Conservation (phyloP, 768 basidiomycete genomes). For the Hydnum rufescens region DNA sequence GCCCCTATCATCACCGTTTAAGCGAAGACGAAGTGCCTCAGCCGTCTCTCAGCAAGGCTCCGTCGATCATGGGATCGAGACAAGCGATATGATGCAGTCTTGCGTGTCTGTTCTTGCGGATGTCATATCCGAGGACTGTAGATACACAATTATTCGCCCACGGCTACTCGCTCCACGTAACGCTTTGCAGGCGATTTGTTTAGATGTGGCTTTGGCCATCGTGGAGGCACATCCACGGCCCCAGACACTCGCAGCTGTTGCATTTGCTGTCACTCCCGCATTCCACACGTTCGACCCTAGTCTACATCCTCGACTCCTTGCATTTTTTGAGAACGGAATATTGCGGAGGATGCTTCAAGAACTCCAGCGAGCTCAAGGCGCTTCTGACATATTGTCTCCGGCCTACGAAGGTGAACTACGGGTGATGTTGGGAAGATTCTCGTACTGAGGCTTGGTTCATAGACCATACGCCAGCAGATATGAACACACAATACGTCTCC, state of each 20-base stretch:
- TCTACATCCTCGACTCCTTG: slow-evolving; percentile 42
- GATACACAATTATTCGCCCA: slow-evolving; percentile 37
- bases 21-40: slow-evolving; percentile 18
- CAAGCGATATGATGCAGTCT: too few relatives aligned
- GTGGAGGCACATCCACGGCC: slow-evolving; percentile 36
- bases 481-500: too few relatives aligned
- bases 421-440: too few relatives aligned
- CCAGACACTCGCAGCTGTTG: slow-evolving; percentile 35
- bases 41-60: slow-evolving; percentile 6
- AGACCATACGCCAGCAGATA: too few relatives aligned
- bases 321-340: slow-evolving; percentile 46
- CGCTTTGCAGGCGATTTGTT: slow-evolving; percentile 45
- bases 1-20: slow-evolving; percentile 9
- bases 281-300: slow-evolving; percentile 44
- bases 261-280: slow-evolving; percentile 51
- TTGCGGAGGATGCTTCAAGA: slow-evolving; percentile 30
- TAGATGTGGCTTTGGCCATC: slow-evolving; percentile 47
- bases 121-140: slow-evolving; percentile 50
- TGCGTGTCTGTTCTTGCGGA: slow-evolving; percentile 44
- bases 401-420: too few relatives aligned
- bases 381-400: neutral
- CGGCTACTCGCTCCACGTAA: slow-evolving; percentile 52
- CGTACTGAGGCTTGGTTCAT: too few relatives aligned
- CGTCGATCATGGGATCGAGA: too few relatives aligned
- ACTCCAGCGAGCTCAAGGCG: slow-evolving; percentile 10